These are phyloP conservation scores for Protomyces gravidus DNA, from an alignment of 1,139 yeast species.

Conservation along the genomic window DNA sequence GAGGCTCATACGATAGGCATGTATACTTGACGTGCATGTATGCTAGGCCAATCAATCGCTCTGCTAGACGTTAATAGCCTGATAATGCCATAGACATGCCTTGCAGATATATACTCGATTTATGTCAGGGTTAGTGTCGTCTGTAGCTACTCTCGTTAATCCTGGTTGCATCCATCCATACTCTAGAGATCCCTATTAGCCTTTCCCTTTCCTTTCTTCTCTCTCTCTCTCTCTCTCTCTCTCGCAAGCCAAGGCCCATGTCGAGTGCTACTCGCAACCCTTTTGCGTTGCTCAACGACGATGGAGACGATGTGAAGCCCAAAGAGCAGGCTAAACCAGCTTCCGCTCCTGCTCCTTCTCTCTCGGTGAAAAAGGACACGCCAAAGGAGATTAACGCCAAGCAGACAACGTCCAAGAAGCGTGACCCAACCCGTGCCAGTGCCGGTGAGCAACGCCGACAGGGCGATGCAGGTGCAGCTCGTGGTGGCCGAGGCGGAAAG, in stretches of 20 bases:
- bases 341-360: neutral
- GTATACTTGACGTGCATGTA: no score
- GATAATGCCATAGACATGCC: no score
- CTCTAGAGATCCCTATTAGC: no score
- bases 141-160: no score
- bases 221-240: no score
- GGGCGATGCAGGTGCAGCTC: neutral
- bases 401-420: slow-evolving; percentile 79
- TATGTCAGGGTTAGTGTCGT: no score
- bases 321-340: neutral
- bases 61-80: no score
- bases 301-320: slow-evolving; percentile 10
- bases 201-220: no score
- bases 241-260: neutral
- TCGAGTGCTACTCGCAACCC: slow-evolving; percentile 22
- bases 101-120: no score
- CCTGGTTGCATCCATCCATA: no score
- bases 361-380: slow-evolving; percentile 39
- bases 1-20: no score
- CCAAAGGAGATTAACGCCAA: slow-evolving; percentile 77
- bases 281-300: slow-evolving; percentile 20
- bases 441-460: slow-evolving; percentile 29
- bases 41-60: no score
- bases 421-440: slow-evolving; percentile 60
- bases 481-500: slow-evolving; percentile 55